Percentiles rank a stretch among this genome's conserved stretches.
These are phyloP conservation scores for Wickerhamomyces kurtzmanii DNA, from an alignment of 805 yeast genomes.

Conservation along the genomic window DNA sequence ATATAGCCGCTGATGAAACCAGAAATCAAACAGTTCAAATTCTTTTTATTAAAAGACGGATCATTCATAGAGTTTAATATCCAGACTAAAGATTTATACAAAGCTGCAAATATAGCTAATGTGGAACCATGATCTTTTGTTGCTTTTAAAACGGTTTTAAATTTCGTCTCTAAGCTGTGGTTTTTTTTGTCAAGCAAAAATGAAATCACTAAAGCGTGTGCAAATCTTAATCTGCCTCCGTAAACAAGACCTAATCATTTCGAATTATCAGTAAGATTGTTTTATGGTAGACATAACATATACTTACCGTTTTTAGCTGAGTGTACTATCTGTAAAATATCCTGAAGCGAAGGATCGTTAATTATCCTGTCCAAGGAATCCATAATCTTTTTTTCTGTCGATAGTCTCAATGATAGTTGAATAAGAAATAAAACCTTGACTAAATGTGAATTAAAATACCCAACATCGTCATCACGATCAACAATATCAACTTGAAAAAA, in stretches of 20 bases:
- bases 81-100: constrained; percentile 32
- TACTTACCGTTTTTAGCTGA: constrained; percentile 29
- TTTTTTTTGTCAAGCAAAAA: constrained; percentile 28
- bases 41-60: constrained; percentile 25
- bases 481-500: too few species aligned
- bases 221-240: constrained; percentile 52
- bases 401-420: too few species aligned
- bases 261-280: constrained; percentile 17
- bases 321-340: constrained; percentile 23
- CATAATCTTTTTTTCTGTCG: constrained; percentile 1
- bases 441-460: too few species aligned
- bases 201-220: constrained; percentile 56
- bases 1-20: constrained; percentile 29
- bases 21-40: constrained; percentile 18
- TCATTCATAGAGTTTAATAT: constrained; percentile 12
- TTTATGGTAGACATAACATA: constrained; percentile 18
- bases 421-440: neutral
- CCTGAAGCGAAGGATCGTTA: constrained; percentile 23
- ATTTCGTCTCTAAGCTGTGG: constrained; percentile 26
- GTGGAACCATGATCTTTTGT: constrained; percentile 46
- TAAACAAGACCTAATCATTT: constrained; percentile 42
- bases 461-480: too few species aligned
- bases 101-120: constrained; percentile 44
- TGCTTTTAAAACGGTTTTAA: constrained; percentile 36
- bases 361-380: constrained; percentile 13